Evolutionary conservation across 2,329 filamentous ascomycete genomes (phyloP).

Genomic region (Xylaria sp.): DNA sequence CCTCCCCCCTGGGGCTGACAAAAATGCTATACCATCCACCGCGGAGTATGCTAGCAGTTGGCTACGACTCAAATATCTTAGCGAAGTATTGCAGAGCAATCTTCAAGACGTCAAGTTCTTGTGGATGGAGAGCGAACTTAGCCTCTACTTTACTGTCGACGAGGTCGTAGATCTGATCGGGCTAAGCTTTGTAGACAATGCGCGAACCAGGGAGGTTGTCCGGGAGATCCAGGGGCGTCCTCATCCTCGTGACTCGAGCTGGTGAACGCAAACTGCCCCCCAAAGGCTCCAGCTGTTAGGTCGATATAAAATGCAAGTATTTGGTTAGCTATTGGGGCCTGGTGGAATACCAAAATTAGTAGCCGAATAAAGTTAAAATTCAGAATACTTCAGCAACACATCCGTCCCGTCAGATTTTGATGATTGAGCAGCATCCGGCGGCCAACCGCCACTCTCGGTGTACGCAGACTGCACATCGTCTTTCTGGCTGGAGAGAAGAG

Average conservation of each 20-base stretch:
- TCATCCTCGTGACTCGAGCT: constrained; percentile 50
- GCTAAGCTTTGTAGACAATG: constrained; percentile 73
- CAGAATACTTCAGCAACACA: too few relatives aligned
- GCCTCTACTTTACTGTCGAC: constrained; percentile 68
- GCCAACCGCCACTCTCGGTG: background rate
- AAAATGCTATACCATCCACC: constrained; percentile 63
- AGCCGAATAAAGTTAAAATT: background rate
- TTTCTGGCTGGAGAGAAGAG: background rate
- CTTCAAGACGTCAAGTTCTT: constrained; percentile 71
- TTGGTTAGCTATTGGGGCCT: background rate
- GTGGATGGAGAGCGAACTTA: constrained; percentile 74
- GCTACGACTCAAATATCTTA: constrained; percentile 72
- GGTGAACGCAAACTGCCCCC: background rate
- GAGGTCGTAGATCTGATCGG: constrained; percentile 72
- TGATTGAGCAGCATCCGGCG: too few relatives aligned
- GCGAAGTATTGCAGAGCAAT: constrained; percentile 74
- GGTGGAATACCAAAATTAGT: background rate
- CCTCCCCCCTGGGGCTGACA: constrained; percentile 52
- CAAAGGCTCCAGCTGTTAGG: background rate
- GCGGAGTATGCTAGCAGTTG: constrained; percentile 70
- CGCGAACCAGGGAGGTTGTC: constrained; percentile 67
- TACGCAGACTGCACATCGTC: background rate
- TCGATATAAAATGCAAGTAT: background rate
- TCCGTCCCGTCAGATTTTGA: background rate
- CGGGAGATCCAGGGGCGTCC: constrained; percentile 67